A percentile compares a stretch with the other conserved stretches of the same genome.
Conservation (phyloP, 257 asterid species). For the Cordia subcordata region DNA sequence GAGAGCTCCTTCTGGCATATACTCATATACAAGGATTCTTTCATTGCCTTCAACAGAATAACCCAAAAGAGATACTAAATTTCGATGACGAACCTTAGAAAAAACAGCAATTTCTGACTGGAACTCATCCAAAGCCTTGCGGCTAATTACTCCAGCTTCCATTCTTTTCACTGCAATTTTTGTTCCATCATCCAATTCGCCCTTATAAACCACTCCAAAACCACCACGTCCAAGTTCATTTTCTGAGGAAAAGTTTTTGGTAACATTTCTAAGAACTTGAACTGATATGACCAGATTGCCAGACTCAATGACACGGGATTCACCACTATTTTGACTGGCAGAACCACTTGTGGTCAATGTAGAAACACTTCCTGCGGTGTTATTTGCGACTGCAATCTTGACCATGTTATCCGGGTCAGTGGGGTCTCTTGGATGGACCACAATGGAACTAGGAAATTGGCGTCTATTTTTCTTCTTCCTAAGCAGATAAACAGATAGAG, state of each 20-base stretch:
- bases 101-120: conserved; percentile 78
- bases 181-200: conserved; percentile 81
- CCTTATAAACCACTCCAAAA: conserved; percentile 84
- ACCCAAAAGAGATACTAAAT: conserved; percentile 87
- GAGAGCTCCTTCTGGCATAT: conserved; percentile 84
- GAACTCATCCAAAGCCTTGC: conserved; percentile 72
- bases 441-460: conserved; percentile 44
- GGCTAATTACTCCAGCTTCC: conserved; percentile 68
- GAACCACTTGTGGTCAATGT: conserved; percentile 50
- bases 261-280: conserved; percentile 75
- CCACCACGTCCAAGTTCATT: conserved; percentile 95
- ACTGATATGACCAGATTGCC: conserved; percentile 74
- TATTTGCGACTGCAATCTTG: conserved; percentile 60
- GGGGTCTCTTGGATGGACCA: conserved; percentile 69
- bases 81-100: conserved; percentile 84
- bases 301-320: conserved; percentile 60
- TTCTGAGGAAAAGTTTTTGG: conserved; percentile 70
- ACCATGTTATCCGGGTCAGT: conserved; percentile 45
- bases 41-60: conserved; percentile 66
- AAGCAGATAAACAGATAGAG: conserved; percentile 40
- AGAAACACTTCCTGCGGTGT: conserved; percentile 31
- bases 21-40: conserved; percentile 75
- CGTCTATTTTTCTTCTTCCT: conserved; percentile 32
- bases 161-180: conserved; percentile 86
- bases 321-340: conserved; percentile 46